Evolutionary conservation across 495 filamentous ascomycete species (phyloP), one percentile per base, ranked within the genome.

Genomic region (Lineolata rhizophorae): DNA sequence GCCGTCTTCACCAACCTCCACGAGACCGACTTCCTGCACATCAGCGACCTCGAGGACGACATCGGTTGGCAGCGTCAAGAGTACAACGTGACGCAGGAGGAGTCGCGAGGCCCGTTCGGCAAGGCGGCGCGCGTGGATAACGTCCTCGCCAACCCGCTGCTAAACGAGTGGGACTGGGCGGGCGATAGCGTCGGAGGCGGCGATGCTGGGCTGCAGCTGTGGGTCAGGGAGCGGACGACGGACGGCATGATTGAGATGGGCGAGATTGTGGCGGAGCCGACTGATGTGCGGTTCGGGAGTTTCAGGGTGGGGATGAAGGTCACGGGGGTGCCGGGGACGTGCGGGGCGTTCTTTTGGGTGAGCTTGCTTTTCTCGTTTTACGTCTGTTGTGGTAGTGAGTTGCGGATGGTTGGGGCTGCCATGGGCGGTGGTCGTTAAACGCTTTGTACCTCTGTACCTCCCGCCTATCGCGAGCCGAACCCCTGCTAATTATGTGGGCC

Each of bases 271-370:
- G 63, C 65, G 17, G 39, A 46, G 3, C 50, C 70, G 19, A 34
- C 47, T n/a, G 70, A 82, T 44, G 52, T 76, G 44, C 43, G 60
- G 5, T 74, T 62, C 41, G 76, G 77, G 2, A 70, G 60, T 30
- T 80, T 73, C 39, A 54, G 76, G 9, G 65, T 69, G 2, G 62
- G 61, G 20, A 68, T 81, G 49, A 75, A 67, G 52, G 40, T 70
- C 24, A 62, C 70, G 1, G 43, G 42, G 34, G 41, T 61, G 3
- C 42, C 53, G 17, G 76, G 76, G 10, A 81, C 76, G 5, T 83
- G 76, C 49, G 67, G 60, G 14, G 72, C 76, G 11, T 81, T 81
- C 46, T 83, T 81, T 47, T 82, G 72, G 70, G 70, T 80, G 54
- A 19, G 57, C 45, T 29, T 11, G 20, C 16, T 10, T 14, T n/a